A percentile compares a stretch with the other conserved stretches of the same genome.
phyloP scores from a whole-genome alignment of 2,329 filamentous ascomycete species.

The Fusarium sp. region DNA sequence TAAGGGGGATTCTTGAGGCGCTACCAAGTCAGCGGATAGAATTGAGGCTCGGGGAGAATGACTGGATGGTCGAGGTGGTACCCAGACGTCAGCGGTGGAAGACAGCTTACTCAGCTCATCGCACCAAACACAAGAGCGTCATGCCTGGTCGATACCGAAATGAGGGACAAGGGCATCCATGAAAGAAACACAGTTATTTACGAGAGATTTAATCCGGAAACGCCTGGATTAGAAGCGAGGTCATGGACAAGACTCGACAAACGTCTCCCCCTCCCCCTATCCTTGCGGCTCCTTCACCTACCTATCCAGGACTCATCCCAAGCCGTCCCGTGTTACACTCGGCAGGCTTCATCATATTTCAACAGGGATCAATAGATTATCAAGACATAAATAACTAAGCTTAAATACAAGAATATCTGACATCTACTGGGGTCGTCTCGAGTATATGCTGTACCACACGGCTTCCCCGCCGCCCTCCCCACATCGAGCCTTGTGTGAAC shows the following conservation, averaged over 20 bases:
- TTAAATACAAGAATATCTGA: neutral
- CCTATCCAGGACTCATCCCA: neutral
- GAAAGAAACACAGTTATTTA: neutral
- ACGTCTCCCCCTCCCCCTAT: too few species aligned
- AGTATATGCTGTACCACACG: neutral
- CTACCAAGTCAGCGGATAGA: too few species aligned
- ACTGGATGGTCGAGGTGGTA: neutral
- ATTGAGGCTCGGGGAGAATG: too few species aligned
- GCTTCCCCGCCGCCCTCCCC: neutral
- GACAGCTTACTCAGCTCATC: neutral
- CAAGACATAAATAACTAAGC: neutral
- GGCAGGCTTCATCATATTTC: neutral
- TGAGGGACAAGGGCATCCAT: neutral
- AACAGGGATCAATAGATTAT: neutral
- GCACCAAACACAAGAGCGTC: neutral
- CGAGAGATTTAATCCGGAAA: too few species aligned
- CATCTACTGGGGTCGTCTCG: neutral
- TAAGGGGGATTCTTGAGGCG: neutral
- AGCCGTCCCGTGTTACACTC: neutral
- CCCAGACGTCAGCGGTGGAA: neutral
- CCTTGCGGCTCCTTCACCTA: neutral
- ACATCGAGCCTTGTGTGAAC: neutral
- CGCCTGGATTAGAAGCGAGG: accelerated
- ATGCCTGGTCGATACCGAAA: too few species aligned
- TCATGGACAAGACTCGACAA: neutral